Base-by-base conservation (phyloP, 371 early-diverging fungal genomes). In the Mortierella sp. region DNA sequence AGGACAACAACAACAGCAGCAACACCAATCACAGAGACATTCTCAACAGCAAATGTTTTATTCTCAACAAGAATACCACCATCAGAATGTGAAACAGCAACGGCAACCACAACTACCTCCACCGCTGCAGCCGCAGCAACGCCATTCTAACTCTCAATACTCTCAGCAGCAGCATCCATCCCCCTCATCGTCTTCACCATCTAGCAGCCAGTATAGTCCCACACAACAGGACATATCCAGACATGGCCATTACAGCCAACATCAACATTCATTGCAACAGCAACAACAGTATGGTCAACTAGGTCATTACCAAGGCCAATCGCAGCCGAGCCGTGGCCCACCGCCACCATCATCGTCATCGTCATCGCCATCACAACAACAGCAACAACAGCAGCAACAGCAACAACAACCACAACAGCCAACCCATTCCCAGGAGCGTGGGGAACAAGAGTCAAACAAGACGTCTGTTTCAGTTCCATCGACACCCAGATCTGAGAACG, bases 401-500 rank as follows among this genome's bases (percentile, higher is more conserved):
- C 71, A 71, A 40, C 58, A 38, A 15, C 65, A 50, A 21, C 52
- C 33, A n/a, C 74, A 67, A 21, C n/a, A 32, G 48, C 69, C 43
- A 36, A 38, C 58, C 4, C 57, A 67, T 40, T 47, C 19, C 10
- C 65, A 58, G 21, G 55, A 33, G 16, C 22, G 47, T 19, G 19
- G 16, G n/a, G 55, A 65, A 3, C 58, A 43, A 15, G 69, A 61
- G 65, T 47, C 65, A 4, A 58, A 43, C 2, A 62, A 70, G 3
- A 53, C 58, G 4, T 67, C 79, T 3, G 63, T 52, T 19, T 73
- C 74, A 11, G 68, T n/a, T 24, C 65, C 79, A 22, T 78, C 74
- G 10, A 70, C 79, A 2, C 74, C 78, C 15, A 33, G 67, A 28
- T 77, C 79, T 47, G 79, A 78, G 38, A 53, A 47, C n/a, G 74